Conservation (phyloP, 2,329 filamentous ascomycete species). For the Ophiostoma pallidulum region DNA sequence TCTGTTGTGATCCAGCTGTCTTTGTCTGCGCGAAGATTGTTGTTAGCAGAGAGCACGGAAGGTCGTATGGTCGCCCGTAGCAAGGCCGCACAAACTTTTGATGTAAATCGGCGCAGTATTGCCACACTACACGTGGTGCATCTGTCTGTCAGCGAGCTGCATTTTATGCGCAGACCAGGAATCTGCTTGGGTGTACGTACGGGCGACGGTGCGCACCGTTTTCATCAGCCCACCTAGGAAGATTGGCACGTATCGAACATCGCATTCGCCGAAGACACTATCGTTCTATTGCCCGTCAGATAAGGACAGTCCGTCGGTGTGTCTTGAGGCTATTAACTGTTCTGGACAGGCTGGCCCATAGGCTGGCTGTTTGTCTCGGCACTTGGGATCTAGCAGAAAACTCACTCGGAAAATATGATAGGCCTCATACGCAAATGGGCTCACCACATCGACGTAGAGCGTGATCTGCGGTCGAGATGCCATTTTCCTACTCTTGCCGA, state of each 20-base stretch:
- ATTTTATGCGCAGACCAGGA: background rate
- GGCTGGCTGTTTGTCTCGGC: background rate
- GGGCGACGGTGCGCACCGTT: too few species aligned
- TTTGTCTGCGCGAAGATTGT: constrained; percentile 25
- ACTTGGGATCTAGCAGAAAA: constrained; percentile 3
- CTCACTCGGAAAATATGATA: constrained; percentile 30
- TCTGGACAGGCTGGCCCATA: too few species aligned
- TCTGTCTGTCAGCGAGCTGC: background rate
- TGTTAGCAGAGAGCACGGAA: background rate
- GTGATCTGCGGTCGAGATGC: constrained; percentile 23
- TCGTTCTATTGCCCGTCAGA: constrained; percentile 25
- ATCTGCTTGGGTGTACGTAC: background rate
- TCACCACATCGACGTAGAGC: constrained; percentile 31
- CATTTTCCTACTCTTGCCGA: background rate
- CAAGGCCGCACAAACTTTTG: constrained; percentile 23
- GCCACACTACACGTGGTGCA: constrained; percentile 19
- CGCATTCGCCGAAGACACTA: constrained; percentile 22
- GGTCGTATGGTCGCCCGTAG: background rate
- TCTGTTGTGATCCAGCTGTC: constrained; percentile 28
- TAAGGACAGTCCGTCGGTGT: too few species aligned
- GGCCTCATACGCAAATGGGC: constrained; percentile 31
- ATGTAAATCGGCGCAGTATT: constrained; percentile 29
- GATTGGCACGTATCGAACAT: constrained; percentile 28
- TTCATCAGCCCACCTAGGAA: constrained; percentile 31
- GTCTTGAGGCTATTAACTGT: too few species aligned